Percentiles rank a stretch among this genome's conserved stretches.
Conservation (phyloP, 345 rosid genomes). For the Bruguiera sexangula region DNA sequence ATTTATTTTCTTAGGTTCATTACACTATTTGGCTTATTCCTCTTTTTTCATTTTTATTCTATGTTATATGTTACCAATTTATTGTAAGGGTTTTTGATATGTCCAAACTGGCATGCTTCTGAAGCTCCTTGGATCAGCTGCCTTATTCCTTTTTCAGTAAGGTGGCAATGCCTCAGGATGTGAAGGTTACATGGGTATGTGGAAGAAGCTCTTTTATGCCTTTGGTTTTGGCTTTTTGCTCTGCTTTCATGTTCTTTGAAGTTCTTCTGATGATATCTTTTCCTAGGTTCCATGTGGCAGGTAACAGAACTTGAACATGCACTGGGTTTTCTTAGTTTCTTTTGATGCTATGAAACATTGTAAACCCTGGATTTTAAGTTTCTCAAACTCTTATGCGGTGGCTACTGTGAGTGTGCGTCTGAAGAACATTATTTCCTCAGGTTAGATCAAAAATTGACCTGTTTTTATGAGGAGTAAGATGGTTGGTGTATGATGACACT, state of each 20-base stretch:
- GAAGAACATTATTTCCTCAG: neutral
- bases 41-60: neutral
- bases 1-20: conserved; percentile 9
- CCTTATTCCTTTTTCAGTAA: conserved; percentile 27
- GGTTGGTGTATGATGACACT: neutral
- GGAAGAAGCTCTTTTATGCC: conserved; percentile 14
- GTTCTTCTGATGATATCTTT: conserved; percentile 20
- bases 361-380: neutral
- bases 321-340: conserved; percentile 14
- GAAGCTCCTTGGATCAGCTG: conserved; percentile 24
- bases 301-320: conserved; percentile 20
- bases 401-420: neutral
- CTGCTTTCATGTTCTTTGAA: neutral
- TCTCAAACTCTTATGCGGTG: neutral
- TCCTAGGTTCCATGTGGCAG: conserved; percentile 46
- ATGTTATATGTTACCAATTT: conserved; percentile 8
- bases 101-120: conserved; percentile 20
- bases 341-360: neutral
- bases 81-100: conserved; percentile 14
- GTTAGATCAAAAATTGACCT: neutral
- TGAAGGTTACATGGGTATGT: conserved; percentile 25
- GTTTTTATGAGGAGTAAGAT: neutral
- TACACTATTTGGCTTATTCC: conserved; percentile 17
- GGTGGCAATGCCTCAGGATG: conserved; percentile 21
- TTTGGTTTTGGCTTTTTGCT: neutral